Evolutionary conservation across 2,329 filamentous ascomycete species (phyloP).

Genomic region (Didymella glomerata): DNA sequence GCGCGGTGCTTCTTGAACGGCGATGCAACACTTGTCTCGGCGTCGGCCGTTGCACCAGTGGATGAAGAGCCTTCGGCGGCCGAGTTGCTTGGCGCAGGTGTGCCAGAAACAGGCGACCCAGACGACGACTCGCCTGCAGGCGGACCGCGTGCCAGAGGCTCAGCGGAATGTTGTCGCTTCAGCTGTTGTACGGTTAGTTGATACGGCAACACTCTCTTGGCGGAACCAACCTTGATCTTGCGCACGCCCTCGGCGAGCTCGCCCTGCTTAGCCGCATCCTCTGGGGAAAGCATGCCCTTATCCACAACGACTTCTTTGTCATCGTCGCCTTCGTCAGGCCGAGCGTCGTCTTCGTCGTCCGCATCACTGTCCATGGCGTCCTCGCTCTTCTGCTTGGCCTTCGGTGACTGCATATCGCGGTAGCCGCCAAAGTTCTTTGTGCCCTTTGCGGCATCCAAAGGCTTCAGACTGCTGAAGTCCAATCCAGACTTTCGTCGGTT

Average conservation of each 20-base stretch:
- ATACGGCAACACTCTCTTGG: neutral
- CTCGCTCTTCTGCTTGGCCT: constrained; percentile 61
- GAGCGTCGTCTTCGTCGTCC: constrained; percentile 72
- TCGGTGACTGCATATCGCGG: constrained; percentile 69
- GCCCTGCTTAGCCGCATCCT: constrained; percentile 75
- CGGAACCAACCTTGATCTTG: constrained; percentile 74
- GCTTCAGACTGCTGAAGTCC: constrained; percentile 84
- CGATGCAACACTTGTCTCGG: constrained; percentile 67
- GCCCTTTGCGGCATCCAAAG: constrained; percentile 78
- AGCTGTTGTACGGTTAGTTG: constrained; percentile 62
- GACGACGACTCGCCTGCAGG: constrained; percentile 35
- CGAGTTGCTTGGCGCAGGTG: constrained; percentile 29
- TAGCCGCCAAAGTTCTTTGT: constrained; percentile 91
- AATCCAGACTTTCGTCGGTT: constrained; percentile 81
- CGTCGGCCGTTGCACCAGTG: constrained; percentile 38
- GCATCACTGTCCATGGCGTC: constrained; percentile 78
- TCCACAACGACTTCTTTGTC: constrained; percentile 67
- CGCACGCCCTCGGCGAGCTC: constrained; percentile 83
- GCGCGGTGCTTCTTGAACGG: constrained; percentile 79
- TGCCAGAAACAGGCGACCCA: constrained; percentile 32
- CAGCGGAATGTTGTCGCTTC: constrained; percentile 80
- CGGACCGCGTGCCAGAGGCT: constrained; percentile 62
- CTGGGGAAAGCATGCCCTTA: constrained; percentile 66
- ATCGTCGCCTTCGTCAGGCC: constrained; percentile 67
- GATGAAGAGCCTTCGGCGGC: constrained; percentile 37